phyloP scores from a whole-genome alignment of 495 filamentous ascomycete genomes.

The Xylaria acuta region DNA sequence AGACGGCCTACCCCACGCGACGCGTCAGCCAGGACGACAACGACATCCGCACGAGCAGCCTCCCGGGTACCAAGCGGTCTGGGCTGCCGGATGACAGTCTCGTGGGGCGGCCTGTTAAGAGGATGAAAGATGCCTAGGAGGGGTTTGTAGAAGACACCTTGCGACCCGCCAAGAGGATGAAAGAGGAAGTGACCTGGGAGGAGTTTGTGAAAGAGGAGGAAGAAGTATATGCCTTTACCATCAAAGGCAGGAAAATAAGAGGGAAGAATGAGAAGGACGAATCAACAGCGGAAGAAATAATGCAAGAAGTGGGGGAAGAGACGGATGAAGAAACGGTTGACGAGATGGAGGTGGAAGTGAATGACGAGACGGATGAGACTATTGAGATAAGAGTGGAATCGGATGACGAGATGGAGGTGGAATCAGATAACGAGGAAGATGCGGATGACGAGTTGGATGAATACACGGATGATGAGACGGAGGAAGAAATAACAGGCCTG shows the following conservation, averaged over 20 bases:
- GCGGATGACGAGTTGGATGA: not conserved
- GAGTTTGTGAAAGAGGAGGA: too few species aligned
- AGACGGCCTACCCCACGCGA: slow-evolving; percentile 85
- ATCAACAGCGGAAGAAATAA: not conserved
- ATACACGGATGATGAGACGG: not conserved
- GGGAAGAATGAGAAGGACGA: not conserved
- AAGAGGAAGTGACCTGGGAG: too few species aligned
- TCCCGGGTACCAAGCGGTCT: slow-evolving; percentile 91
- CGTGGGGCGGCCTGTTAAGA: slow-evolving; percentile 64
- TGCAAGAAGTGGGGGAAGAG: not conserved
- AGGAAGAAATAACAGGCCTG: too few species aligned
- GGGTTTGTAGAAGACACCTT: too few species aligned
- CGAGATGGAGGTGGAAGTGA: not conserved
- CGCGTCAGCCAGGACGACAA: slow-evolving; percentile 93
- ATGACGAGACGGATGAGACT: not conserved
- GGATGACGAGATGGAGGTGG: not conserved
- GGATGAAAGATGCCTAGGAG: slow-evolving; percentile 64
- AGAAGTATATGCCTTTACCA: not conserved
- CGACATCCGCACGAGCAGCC: slow-evolving; percentile 84
- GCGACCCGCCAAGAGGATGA: too few species aligned
- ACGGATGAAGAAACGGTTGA: not conserved
- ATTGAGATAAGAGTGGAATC: too few species aligned
- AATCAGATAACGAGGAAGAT: not conserved
- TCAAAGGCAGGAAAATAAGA: not conserved
- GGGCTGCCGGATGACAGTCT: slow-evolving; percentile 85